Evolutionary conservation across 345 rosid species (phyloP).

Genomic region (Trapa bicornis): DNA sequence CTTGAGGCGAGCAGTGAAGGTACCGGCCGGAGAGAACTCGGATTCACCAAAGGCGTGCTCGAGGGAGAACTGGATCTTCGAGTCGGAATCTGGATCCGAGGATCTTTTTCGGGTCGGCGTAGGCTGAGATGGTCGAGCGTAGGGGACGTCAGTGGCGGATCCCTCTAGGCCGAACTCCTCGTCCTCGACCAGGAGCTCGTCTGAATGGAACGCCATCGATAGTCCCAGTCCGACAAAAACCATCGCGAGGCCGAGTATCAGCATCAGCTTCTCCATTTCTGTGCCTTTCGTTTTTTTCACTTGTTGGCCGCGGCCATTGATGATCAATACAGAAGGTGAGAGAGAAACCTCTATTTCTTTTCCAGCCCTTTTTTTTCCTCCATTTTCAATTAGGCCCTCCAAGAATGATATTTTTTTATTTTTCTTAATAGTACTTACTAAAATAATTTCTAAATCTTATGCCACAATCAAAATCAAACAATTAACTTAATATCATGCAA

Average conservation of each 20-base stretch:
- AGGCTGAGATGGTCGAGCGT: conserved; percentile 18
- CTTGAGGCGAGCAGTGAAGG: conserved; percentile 91
- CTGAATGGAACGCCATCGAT: conserved; percentile 55
- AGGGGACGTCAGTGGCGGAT: conserved; percentile 23
- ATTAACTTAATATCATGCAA: too few relatives aligned
- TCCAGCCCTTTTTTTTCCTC: too few relatives aligned
- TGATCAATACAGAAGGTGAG: too few relatives aligned
- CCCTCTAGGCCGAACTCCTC: conserved; percentile 65
- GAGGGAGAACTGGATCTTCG: conserved; percentile 83
- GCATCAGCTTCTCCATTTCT: conserved; percentile 7
- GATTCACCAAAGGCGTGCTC: conserved; percentile 92
- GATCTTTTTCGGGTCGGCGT: conserved; percentile 34
- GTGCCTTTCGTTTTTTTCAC: neutral
- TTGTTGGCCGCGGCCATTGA: neutral
- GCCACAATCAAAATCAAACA: too few relatives aligned
- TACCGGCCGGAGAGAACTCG: conserved; percentile 66
- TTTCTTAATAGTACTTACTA: too few relatives aligned
- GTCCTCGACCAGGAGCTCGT: conserved; percentile 72
- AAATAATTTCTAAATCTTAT: too few relatives aligned
- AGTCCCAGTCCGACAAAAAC: neutral
- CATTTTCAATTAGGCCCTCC: too few relatives aligned
- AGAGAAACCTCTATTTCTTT: too few relatives aligned
- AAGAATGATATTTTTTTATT: too few relatives aligned
- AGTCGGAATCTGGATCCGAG: conserved; percentile 76
- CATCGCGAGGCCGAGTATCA: neutral